Conservation (phyloP, 371 early-diverging fungal genomes). For the Batrachochytrium dendrobatidis region DNA sequence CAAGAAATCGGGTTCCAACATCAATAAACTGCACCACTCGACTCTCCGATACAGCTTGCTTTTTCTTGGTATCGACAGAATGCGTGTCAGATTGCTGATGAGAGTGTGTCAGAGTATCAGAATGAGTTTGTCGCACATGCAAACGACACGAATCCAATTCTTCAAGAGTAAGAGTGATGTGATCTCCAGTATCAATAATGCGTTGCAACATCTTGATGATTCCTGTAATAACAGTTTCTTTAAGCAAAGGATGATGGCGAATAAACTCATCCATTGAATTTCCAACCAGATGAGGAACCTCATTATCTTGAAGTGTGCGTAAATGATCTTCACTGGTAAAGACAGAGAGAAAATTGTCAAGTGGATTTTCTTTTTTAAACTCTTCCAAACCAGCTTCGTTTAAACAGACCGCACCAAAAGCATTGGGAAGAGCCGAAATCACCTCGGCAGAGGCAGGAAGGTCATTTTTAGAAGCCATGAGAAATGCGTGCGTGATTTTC, state of each 20-base stretch:
- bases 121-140: background rate
- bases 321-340: conserved; percentile 72
- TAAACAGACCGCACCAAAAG: conserved; percentile 92
- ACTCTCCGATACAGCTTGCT: background rate
- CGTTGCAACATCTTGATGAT: conserved; percentile 58
- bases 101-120: background rate
- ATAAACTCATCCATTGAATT: conserved; percentile 89
- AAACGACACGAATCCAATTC: background rate
- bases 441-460: conserved; percentile 69
- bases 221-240: conserved; percentile 59
- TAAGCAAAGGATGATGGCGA: conserved; percentile 86
- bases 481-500: conserved; percentile 74
- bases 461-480: conserved; percentile 49
- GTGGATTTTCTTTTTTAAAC: conserved; percentile 61
- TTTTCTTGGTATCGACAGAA: background rate
- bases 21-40: conserved; percentile 1
- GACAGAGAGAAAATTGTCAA: conserved; percentile 66
- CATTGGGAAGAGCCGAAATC: conserved; percentile 77
- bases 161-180: background rate
- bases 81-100: no score
- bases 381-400: conserved; percentile 79
- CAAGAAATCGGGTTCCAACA: conserved; percentile 53
- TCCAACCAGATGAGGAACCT: conserved; percentile 73
- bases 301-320: conserved; percentile 69
- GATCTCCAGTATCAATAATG: conserved; percentile 26